These are phyloP conservation scores for Leccinellum albellum DNA, from an alignment of 768 basidiomycete genomes.

Conservation along the genomic window DNA sequence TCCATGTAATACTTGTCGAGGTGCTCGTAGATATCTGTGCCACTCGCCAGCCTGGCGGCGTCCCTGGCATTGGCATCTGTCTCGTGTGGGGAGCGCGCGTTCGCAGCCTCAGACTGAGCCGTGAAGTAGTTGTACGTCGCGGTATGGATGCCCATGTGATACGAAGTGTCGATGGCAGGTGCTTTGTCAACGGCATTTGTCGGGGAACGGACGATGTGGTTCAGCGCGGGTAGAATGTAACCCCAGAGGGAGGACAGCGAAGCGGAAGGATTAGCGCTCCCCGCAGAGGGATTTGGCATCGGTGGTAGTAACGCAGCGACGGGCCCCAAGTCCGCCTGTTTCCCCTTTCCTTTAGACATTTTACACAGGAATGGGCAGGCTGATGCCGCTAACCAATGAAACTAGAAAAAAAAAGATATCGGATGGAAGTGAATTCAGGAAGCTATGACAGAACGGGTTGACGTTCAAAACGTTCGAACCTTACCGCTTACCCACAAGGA, in stretches of 20 bases:
- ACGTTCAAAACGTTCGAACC: not conserved
- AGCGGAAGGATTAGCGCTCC: slow-evolving; percentile 70
- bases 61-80: slow-evolving; percentile 21
- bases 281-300: slow-evolving; percentile 52
- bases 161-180: slow-evolving; percentile 65
- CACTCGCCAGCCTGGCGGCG: slow-evolving; percentile 37
- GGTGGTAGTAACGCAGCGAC: slow-evolving; percentile 27
- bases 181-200: slow-evolving; percentile 57
- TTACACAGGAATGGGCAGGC: not conserved
- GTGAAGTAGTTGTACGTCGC: slow-evolving; percentile 82
- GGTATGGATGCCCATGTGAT: slow-evolving; percentile 76
- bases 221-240: slow-evolving; percentile 69
- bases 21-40: slow-evolving; percentile 68
- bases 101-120: slow-evolving; percentile 49
- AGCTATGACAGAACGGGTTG: not conserved
- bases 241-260: slow-evolving; percentile 72
- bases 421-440: slow-evolving; percentile 6
- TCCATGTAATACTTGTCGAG: slow-evolving; percentile 70
- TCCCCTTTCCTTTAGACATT: slow-evolving; percentile 34
- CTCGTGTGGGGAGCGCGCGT: slow-evolving; percentile 16
- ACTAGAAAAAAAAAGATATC: not conserved
- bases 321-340: slow-evolving; percentile 16
- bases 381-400: not conserved
- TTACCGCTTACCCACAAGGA: slow-evolving; percentile 1
- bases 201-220: slow-evolving; percentile 73